Evolutionary conservation across 2,329 filamentous ascomycete species (phyloP), one percentile per base, ranked within the genome.

Genomic region (Canariomyces notabilis): DNA sequence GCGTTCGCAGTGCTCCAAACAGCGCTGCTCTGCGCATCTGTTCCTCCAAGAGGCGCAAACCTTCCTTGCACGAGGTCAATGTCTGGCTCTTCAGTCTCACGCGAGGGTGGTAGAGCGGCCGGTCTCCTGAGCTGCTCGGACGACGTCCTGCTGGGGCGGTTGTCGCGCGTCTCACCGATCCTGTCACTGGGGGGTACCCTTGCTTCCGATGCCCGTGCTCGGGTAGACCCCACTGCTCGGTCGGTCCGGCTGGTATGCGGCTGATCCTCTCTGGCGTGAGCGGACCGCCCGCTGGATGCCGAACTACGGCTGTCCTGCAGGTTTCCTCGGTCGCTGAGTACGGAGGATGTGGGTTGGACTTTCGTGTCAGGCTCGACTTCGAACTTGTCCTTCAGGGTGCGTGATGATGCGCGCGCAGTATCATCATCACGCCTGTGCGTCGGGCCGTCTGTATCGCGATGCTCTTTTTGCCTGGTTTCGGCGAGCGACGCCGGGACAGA

Each of bases 61-160:
- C 64, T 67, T 49, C 71, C 65, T 37, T 69, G 64, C 6, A 76
- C 48, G 3, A 76, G 62, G 49, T 77, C 74, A 35, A 74, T 67
- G 14, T 63, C 59, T 15, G 58, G 63, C 2, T 65, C 58, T 6
- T 65, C 62, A n/a, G 51, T 58, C 15, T 55, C 56, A 11, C 53
- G 40, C 23, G 61, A 60, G 11, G 50, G 23, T 11, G 64, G 48
- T n/a, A 59, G 60, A 9, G 52, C 54, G 15, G 60, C 54, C 12
- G 51, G 46, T 2, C 20, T 35, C 14, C 36, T 37, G 15, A 26
- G 18, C 14, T 37, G 37, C 20, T 38, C 37, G n/a, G 42, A 39
- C 20, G 44, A 37, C 11, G 23, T 20, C 12, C 16, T 39, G 12
- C 44, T 34, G 29, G 16, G 22, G 16, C 44, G 37, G 7, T 42